Conservation (phyloP, 129 eudicot genomes). For the Pittosporum tobira region DNA sequence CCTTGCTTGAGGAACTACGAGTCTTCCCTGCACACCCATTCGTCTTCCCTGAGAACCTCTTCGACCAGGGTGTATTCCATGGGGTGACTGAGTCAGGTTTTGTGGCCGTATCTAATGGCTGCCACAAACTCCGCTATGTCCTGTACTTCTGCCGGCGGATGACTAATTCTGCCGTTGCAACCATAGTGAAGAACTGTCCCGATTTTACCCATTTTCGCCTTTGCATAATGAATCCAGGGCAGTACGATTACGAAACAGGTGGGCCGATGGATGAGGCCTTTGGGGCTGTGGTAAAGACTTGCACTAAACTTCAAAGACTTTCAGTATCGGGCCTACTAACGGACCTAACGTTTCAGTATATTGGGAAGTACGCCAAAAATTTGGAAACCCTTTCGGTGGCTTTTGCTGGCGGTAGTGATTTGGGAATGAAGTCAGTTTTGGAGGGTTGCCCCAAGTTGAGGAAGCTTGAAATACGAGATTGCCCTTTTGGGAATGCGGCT, state of each 20-base stretch:
- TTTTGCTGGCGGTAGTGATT: constrained; percentile 72
- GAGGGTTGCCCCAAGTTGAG: constrained; percentile 55
- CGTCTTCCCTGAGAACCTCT: constrained; percentile 80
- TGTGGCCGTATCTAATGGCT: constrained; percentile 64
- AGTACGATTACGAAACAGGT: constrained; percentile 55
- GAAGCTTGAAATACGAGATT: constrained; percentile 70
- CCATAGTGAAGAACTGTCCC: constrained; percentile 65
- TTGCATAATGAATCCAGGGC: constrained; percentile 67
- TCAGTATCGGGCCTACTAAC: constrained; percentile 70
- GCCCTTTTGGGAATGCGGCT: constrained; percentile 68
- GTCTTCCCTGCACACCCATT: constrained; percentile 87
- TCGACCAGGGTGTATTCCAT: constrained; percentile 29
- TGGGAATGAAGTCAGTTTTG: constrained; percentile 49
- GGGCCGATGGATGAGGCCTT: constrained; percentile 87
- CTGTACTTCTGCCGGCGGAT: constrained; percentile 81
- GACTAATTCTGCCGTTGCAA: constrained; percentile 75
- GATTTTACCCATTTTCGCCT: constrained; percentile 74
- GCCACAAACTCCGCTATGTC: constrained; percentile 61
- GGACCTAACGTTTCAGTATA: constrained; percentile 54
- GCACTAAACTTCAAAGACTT: constrained; percentile 57
- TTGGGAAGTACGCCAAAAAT: constrained; percentile 70
- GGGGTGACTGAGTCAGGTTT: constrained; percentile 75
- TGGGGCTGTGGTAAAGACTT: constrained; percentile 64
- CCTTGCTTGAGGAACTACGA: constrained; percentile 71
- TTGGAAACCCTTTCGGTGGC: constrained; percentile 77